phyloP scores from a whole-genome alignment of 345 rosid genomes.

The Xanthoceras sorbifolium region DNA sequence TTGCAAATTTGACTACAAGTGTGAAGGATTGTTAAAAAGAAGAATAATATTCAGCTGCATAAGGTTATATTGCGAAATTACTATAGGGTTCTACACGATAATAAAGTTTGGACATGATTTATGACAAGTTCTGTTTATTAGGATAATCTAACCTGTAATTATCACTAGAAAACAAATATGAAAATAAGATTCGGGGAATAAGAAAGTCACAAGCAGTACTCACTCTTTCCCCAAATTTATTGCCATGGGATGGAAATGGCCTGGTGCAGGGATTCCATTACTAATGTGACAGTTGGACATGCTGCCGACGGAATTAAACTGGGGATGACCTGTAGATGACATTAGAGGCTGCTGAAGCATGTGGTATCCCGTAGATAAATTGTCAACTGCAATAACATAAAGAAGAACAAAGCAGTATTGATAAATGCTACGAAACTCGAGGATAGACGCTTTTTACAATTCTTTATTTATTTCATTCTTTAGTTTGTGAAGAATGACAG shows the following conservation, averaged over 20 bases:
- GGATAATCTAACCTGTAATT: not conserved
- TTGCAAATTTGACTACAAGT: too few species aligned
- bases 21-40: too few species aligned
- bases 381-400: slow-evolving; percentile 22
- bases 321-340: slow-evolving; percentile 2
- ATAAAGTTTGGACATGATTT: not conserved
- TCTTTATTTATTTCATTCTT: not conserved
- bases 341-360: not conserved
- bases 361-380: slow-evolving; percentile 6
- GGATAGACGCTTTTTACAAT: too few species aligned
- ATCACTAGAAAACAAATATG: not conserved
- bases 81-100: not conserved
- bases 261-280: slow-evolving; percentile 12
- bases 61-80: too few species aligned
- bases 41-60: too few species aligned
- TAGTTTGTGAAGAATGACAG: not conserved
- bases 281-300: not conserved
- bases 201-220: not conserved
- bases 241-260: not conserved
- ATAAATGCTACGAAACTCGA: not conserved
- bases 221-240: slow-evolving; percentile 18
- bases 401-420: not conserved
- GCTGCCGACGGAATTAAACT: not conserved
- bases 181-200: not conserved
- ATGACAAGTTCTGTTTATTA: not conserved